phyloP scores from a whole-genome alignment of 1,139 yeast species.

The Taphrina sp. region DNA sequence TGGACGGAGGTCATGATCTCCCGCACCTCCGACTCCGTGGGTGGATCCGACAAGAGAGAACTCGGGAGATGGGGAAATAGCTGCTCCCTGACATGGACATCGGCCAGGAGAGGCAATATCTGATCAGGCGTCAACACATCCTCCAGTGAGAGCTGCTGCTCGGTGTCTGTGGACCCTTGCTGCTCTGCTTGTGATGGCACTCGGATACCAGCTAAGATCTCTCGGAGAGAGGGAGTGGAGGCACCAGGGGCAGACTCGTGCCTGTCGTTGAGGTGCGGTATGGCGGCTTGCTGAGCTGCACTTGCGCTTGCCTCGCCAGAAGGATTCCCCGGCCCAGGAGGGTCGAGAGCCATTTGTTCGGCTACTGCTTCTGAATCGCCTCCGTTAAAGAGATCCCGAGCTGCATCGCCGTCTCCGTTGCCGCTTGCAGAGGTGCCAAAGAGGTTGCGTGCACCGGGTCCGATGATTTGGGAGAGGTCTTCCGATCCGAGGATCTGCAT shows the following conservation, averaged over 20 bases:
- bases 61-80: slow-evolving; percentile 18
- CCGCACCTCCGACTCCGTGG: slow-evolving; percentile 18
- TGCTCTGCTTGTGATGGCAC: slow-evolving; percentile 1
- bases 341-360: slow-evolving; percentile 7
- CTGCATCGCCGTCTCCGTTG: slow-evolving; percentile 1
- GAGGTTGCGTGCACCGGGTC: slow-evolving; percentile 1
- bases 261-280: slow-evolving; percentile 2
- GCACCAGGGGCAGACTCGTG: not conserved
- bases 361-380: not conserved
- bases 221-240: not conserved
- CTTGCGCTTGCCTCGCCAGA: slow-evolving; percentile 12
- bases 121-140: slow-evolving; percentile 13
- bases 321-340: not conserved
- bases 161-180: too few species aligned
- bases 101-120: slow-evolving; percentile 10
- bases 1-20: slow-evolving; percentile 16
- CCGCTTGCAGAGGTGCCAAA: not conserved
- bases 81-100: slow-evolving; percentile 1
- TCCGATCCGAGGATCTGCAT: slow-evolving; percentile 6
- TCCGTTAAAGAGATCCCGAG: not conserved
- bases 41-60: slow-evolving; percentile 12
- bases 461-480: slow-evolving; percentile 17
- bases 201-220: slow-evolving; percentile 5
- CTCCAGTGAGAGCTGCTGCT: slow-evolving; percentile 3
- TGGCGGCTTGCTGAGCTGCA: slow-evolving; percentile 10